phyloP scores from a whole-genome alignment of 805 yeast species.

The Saccharomycopsis selenospora region DNA sequence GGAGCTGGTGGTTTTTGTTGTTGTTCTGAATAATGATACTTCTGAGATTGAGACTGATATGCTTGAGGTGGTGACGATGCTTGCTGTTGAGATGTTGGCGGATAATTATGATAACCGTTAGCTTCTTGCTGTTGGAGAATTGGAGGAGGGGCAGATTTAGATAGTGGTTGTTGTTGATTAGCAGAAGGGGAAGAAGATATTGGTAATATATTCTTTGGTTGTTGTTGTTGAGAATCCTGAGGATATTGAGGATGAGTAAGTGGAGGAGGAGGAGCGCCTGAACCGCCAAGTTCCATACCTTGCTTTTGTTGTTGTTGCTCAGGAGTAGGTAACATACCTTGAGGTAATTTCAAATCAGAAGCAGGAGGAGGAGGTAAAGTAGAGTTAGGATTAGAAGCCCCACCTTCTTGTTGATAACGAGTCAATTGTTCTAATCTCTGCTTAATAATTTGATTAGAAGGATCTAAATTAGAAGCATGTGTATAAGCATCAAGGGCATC shows the following conservation, averaged over 20 bases:
- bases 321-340: slow-evolving; percentile 50
- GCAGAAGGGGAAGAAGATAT: too few species aligned
- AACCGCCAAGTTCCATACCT: slow-evolving; percentile 7
- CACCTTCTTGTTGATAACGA: slow-evolving; percentile 63
- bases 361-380: slow-evolving; percentile 65
- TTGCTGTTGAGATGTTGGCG: slow-evolving; percentile 13
- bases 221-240: slow-evolving; percentile 10
- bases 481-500: slow-evolving; percentile 97
- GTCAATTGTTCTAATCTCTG: slow-evolving; percentile 83
- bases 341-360: slow-evolving; percentile 57
- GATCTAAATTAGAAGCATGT: slow-evolving; percentile 93
- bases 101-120: neutral
- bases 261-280: slow-evolving; percentile 1
- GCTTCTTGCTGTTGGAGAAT: slow-evolving; percentile 15
- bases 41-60: slow-evolving; percentile 22
- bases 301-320: slow-evolving; percentile 16
- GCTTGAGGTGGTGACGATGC: slow-evolving; percentile 17
- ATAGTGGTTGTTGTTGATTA: slow-evolving; percentile 2
- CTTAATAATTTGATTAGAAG: slow-evolving; percentile 89
- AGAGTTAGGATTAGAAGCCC: slow-evolving; percentile 39
- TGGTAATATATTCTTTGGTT: slow-evolving; percentile 1
- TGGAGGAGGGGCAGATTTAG: slow-evolving; percentile 19
- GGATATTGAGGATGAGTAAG: neutral
- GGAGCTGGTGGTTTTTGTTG: slow-evolving; percentile 17
- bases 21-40: too few species aligned